Base-by-base conservation (phyloP, 1,284 basidiomycete species). In the Megacollybia platyphylla region DNA sequence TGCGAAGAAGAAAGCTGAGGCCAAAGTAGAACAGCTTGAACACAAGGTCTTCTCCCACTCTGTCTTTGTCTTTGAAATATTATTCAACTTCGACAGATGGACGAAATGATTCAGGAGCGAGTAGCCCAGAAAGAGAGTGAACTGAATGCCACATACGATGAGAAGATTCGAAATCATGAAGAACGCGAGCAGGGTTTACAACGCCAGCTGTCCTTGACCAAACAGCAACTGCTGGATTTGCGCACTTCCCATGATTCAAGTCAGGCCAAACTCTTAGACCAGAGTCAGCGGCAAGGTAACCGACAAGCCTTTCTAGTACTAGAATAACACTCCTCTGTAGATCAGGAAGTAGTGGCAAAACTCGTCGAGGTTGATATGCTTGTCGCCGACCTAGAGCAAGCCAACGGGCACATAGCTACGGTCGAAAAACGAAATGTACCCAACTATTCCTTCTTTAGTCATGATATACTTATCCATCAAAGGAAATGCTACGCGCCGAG, bases 101-200 rank as follows among this genome's bases (percentile, higher is more conserved):
- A 97, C 27, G 79, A 85, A 34, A 67, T 89, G 61, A 86, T 97
- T 44, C 72, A 78, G 47, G 89, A 94, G 51, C 80, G 83, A 52
- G 82, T 94, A 11, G 67, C 70, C 0, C 86, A 89, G 58, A 93
- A 96, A 61, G 90, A 96, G 67, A 91, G 89, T 46, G 93, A 97
- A 62, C 68, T 97, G 8, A 89, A 93, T 50, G 94, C 94, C 13
- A 91, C 88, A 5, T 97, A 96, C 53, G 93, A 97, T 53, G 94
- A 98, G 65, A 82, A 85, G 52, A 73, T 97, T 58, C 73, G 87
- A 44, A 97, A 97, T 59, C 94, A 94, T 51, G 88, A 93, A 58
- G 91, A 96, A 55, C 73, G 91, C 41, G 93, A 97, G 61, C 83
- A 88, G 57, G 92, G 94, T 53, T 65, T 97, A 39, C 85, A 88